phyloP scores from a whole-genome alignment of 1,284 basidiomycete genomes.

The Ustilago hordei region DNA sequence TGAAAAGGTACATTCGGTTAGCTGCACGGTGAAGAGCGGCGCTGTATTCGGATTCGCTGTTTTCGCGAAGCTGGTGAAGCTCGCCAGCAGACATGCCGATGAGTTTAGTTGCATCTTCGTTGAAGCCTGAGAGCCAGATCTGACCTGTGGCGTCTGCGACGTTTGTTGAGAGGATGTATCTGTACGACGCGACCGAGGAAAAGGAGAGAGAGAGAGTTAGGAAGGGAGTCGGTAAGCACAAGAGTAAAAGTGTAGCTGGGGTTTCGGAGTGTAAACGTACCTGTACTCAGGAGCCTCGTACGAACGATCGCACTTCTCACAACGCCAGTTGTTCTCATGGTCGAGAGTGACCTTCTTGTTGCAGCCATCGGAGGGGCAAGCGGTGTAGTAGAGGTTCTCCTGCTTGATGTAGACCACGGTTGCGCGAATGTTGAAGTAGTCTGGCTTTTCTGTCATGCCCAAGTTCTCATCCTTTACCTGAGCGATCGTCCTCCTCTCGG shows the following conservation, averaged over 20 bases:
- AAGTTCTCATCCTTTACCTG: conserved; percentile 84
- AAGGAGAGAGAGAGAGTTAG: not conserved
- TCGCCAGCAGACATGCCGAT: conserved; percentile 82
- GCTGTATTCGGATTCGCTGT: conserved; percentile 77
- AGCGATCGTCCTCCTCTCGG: conserved; percentile 76
- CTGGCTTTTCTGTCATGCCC: conserved; percentile 82
- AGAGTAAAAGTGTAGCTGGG: not conserved
- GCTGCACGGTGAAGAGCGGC: conserved; percentile 77
- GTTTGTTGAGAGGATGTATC: conserved; percentile 89
- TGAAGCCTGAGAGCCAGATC: conserved; percentile 94
- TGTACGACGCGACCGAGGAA: not conserved
- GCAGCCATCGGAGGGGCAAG: conserved; percentile 84
- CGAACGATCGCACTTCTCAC: conserved; percentile 90
- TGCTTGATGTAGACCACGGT: conserved; percentile 90
- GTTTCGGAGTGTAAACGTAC: not conserved
- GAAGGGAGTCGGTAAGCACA: not conserved
- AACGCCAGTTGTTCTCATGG: conserved; percentile 79
- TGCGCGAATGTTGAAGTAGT: conserved; percentile 84
- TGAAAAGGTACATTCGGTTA: conserved; percentile 83
- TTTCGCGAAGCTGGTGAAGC: conserved; percentile 78
- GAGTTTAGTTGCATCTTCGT: conserved; percentile 86
- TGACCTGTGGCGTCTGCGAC: conserved; percentile 89
- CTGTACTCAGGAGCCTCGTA: conserved; percentile 82
- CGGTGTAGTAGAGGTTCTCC: conserved; percentile 89
- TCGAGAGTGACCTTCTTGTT: conserved; percentile 89